Evolutionary conservation across 2,329 filamentous ascomycete genomes (phyloP), one percentile per base, ranked within the genome.

Genomic region (Paraphoma chrysanthemicola): DNA sequence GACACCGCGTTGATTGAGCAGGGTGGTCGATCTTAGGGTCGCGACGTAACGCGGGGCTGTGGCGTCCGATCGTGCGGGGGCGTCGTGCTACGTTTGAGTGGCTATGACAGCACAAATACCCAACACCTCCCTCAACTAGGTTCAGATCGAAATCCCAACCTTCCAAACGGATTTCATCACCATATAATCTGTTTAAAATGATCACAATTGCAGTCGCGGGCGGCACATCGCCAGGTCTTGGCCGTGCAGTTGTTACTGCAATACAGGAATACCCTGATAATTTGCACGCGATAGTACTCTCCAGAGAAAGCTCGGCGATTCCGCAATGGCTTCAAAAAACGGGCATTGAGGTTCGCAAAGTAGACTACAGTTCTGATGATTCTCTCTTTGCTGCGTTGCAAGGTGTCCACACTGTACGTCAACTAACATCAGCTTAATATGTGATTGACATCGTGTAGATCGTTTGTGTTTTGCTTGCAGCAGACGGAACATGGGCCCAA

Each of bases 261-360:
- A 55, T 73, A 9, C 48, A 56, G 50, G 12, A 58, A 36, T 51
- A 68, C 56, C 56, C 54, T 8, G 54, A 60, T 12, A 55, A 60
- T 11, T 57, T 76, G 43, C 60, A 58, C 4, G 66, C 64, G 9
- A 53, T 76, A 36, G 71, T 76, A 44, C 60, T 77, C n/a, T 69
- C 70, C 0, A 60, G 71, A n/a, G 44, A 51, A 8, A 62, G 44
- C 29, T 62, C 28, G 4, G 36, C 52, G 38, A 57, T 43, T n/a
- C 52, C 56, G n/a, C 30, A 50, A 38, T 63, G 49, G 51, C 44
- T 57, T 39, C 8, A 36, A 36, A 44, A 59, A 39, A 48, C 56
- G 23, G 56, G 18, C 28, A 58, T 60, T 36, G 60, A 60, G 38
- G 57, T 69, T 17, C 66, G 67, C 39, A 63, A 69, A 33, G 70